Evolutionary conservation across 73 alveolate genomes (phyloP).

Genomic region (Breviolum minutum): DNA sequence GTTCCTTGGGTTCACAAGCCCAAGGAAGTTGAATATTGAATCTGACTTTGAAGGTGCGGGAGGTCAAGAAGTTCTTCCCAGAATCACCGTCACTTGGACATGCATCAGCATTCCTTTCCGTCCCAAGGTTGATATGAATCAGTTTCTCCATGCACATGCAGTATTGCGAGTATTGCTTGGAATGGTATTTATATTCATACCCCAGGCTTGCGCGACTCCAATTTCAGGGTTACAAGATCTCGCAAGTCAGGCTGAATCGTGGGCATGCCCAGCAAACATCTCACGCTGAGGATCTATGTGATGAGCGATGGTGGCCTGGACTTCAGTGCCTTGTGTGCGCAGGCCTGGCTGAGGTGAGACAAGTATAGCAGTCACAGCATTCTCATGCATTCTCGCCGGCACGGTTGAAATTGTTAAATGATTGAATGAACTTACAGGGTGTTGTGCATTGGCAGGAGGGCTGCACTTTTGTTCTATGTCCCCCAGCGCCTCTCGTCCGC

Average conservation of each 20-base stretch:
- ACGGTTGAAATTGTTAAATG: too few relatives aligned
- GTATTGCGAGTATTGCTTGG: not conserved
- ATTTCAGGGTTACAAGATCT: too few relatives aligned
- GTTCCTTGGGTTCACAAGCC: too few relatives aligned
- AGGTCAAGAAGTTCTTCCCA: slow-evolving; percentile 51
- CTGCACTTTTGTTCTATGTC: slow-evolving; percentile 66
- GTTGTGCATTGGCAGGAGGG: slow-evolving; percentile 49
- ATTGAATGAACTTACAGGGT: too few relatives aligned
- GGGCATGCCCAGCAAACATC: not conserved
- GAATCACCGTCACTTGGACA: not conserved
- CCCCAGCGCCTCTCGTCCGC: slow-evolving; percentile 57
- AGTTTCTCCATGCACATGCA: too few relatives aligned
- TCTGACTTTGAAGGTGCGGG: not conserved
- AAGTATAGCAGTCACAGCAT: too few relatives aligned
- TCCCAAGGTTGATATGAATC: too few relatives aligned
- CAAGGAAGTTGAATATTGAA: not conserved
- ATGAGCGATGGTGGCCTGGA: slow-evolving; percentile 92
- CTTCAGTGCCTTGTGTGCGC: slow-evolving; percentile 49
- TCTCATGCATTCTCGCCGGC: too few relatives aligned
- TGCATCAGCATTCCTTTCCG: too few relatives aligned
- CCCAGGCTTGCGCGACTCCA: not conserved
- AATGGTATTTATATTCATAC: not conserved
- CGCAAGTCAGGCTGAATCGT: not conserved
- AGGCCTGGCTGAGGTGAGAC: not conserved
- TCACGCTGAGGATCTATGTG: slow-evolving; percentile 46